Evolutionary conservation across 805 yeast species (phyloP), one percentile per base, ranked within the genome.

Genomic region (Sugiyamaella lignohabitans): DNA sequence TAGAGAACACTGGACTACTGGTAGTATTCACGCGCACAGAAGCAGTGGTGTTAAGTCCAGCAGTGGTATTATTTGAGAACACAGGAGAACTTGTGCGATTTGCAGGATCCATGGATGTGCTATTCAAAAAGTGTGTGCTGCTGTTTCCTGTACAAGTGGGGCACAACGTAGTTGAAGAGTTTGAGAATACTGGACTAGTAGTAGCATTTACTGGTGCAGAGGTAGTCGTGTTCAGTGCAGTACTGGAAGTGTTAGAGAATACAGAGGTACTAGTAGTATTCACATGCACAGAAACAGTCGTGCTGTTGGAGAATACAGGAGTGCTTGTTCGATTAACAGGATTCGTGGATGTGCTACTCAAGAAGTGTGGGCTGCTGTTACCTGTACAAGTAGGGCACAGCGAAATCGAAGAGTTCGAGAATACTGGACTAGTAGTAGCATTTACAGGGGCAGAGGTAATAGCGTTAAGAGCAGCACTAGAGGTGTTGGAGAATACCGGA

Each of bases 1-100:
- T 27, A 27, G 32, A 27, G 32, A 27, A 27, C 32, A 27, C 14
- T 27, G 14, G 32, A 27, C 11, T 8, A 8, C 11, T 14, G 32
- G 32, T 27, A 27, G 32, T 27, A 30, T 22, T 41, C 14, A 20
- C 11, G 10, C 30, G 18, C 34, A 18, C 30, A 38, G 27, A 24
- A 29, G 44, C 30, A 21, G 41, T 43, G 35, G 34, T 20, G 20
- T 35, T 43, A 4, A 20, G 19, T 20, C 20, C 29, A 23, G n/a
- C 27, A 19, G 29, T 19, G 11, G 41, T 21, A 38, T 19, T 10
- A 20, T 16, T 14, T 35, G 38, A 17, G 20, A n/a, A n/a, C 18
- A 38, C 30, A 20, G 30, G 5, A 23, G 29, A 20, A 21, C 23
- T 38, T 5, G 41, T 38, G 5, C 5, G 8, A 19, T 8, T 38